These are phyloP conservation scores for Fallopia convolvulus DNA, from an alignment of 148 eudicot species.

Conservation along the genomic window DNA sequence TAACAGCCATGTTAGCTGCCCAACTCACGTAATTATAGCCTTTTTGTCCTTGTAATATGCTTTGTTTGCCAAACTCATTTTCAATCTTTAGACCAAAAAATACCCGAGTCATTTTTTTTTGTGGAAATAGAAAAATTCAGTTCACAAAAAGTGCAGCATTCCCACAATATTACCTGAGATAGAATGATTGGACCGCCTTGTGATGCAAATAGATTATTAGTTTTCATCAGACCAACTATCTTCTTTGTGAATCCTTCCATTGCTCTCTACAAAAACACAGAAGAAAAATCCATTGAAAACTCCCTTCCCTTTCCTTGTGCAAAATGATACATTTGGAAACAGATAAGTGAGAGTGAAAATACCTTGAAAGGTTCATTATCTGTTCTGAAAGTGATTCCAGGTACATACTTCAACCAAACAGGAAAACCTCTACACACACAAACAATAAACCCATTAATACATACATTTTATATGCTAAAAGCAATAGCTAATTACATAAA, in stretches of 20 bases:
- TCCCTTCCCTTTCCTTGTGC: not conserved
- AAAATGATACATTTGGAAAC: not conserved
- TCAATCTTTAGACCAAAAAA: constrained; percentile 46
- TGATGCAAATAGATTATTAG: constrained; percentile 62
- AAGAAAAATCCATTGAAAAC: not conserved
- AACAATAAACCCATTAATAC: not conserved
- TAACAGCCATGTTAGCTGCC: constrained; percentile 93
- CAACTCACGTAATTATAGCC: constrained; percentile 80
- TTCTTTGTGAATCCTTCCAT: constrained; percentile 83
- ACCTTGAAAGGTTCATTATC: constrained; percentile 95
- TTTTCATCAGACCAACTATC: constrained; percentile 67
- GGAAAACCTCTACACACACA: constrained; percentile 67
- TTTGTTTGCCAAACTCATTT: constrained; percentile 70
- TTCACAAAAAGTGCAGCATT: not conserved
- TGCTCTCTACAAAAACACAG: constrained; percentile 38
- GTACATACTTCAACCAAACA: constrained; percentile 90
- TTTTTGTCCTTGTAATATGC: constrained; percentile 40
- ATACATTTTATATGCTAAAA: constrained; percentile 1
- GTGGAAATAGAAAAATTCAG: not conserved
- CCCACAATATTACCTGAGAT: constrained; percentile 51
- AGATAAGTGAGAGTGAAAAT: not conserved
- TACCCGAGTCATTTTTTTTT: not conserved
- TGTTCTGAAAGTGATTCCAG: constrained; percentile 86
- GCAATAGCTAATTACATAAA: not conserved
- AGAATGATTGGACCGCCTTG: constrained; percentile 93